These are phyloP conservation scores for Mucor circinelloides DNA, from an alignment of 371 early-diverging fungal species.

Conservation along the genomic window DNA sequence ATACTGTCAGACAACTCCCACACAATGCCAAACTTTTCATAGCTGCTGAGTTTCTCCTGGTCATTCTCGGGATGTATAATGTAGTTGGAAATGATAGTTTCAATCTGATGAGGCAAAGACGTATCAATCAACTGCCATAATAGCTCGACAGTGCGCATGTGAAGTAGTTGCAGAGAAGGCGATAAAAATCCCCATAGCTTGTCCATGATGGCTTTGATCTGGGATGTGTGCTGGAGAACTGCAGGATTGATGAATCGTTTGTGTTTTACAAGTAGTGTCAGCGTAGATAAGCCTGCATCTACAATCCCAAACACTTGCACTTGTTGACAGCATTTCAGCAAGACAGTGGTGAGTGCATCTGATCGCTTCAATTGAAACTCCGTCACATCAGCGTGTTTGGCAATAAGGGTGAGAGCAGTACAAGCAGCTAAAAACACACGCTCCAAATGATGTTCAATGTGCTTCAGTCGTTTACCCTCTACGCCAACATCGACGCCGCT, in stretches of 20 bases:
- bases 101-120: slow-evolving; percentile 59
- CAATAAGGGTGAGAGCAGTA: slow-evolving; percentile 23
- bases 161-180: slow-evolving; percentile 48
- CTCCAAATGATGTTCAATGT: slow-evolving; percentile 41
- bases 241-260: slow-evolving; percentile 22
- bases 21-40: slow-evolving; percentile 71
- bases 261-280: slow-evolving; percentile 32
- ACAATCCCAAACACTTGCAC: slow-evolving; percentile 50
- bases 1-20: slow-evolving; percentile 67
- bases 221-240: slow-evolving; percentile 10
- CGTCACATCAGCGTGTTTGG: slow-evolving; percentile 22
- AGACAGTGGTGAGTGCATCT: slow-evolving; percentile 28
- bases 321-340: slow-evolving; percentile 54
- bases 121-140: slow-evolving; percentile 66
- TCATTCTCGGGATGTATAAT: slow-evolving; percentile 46
- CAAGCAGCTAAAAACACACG: slow-evolving; percentile 34
- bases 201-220: slow-evolving; percentile 35
- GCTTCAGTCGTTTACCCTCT: slow-evolving; percentile 37
- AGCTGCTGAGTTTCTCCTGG: slow-evolving; percentile 36
- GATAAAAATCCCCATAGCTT: slow-evolving; percentile 54
- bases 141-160: slow-evolving; percentile 66
- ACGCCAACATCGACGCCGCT: slow-evolving; percentile 44
- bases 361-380: slow-evolving; percentile 20
- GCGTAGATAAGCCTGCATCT: slow-evolving; percentile 48
- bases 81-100: slow-evolving; percentile 61